Base-by-base conservation (phyloP, 257 asterid species). In the Prunella vulgaris region DNA sequence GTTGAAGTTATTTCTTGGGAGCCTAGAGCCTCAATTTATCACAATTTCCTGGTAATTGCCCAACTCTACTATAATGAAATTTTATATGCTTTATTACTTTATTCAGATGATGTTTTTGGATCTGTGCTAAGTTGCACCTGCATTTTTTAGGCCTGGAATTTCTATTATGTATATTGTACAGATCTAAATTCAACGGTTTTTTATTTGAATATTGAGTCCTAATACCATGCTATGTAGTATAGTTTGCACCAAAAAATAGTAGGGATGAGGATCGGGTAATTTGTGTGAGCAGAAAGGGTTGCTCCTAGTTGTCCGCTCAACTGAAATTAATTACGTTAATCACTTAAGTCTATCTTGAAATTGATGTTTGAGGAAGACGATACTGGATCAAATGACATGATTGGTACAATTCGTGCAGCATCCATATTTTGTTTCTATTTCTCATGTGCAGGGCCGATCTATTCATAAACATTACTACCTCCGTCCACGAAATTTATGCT, bases 1-100 rank as follows among this genome's bases (percentile, higher is more conserved):
- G 95, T 82, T 68, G 99, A 94, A 83, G 76, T 91, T 68, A 78
- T 94, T 68, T 91, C 98, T 30, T 86, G 92, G 98, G 99, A 91
- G 83, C 99, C 99, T 3, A 87, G 99, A 78, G 99, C 99, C 74
- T 79, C 70, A 64, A 24, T 94, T 72, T 90, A 77, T 79, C 99
- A 91, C 54, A 85, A 89, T 66, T 94, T 94, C 75, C 72, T 94
- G 99, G 99, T 94, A 79, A 73, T 56, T 54, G 27, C 59, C 63
- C 35, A 24, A 24, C 51, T 53, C 9, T 63, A 1, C 27, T 7
- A 9, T 21, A 49, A 37, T 14, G 14, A 37, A 10, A 56, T 14
- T 4, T 17, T 30, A 69, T 60, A 15, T 10, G 24, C 63, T 59
- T 44, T 18, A 38, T 18, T 25, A 2, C 35, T 69, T 7, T 24